These are phyloP conservation scores for Prunella vulgaris DNA, from an alignment of 257 asterid species.

Conservation along the genomic window DNA sequence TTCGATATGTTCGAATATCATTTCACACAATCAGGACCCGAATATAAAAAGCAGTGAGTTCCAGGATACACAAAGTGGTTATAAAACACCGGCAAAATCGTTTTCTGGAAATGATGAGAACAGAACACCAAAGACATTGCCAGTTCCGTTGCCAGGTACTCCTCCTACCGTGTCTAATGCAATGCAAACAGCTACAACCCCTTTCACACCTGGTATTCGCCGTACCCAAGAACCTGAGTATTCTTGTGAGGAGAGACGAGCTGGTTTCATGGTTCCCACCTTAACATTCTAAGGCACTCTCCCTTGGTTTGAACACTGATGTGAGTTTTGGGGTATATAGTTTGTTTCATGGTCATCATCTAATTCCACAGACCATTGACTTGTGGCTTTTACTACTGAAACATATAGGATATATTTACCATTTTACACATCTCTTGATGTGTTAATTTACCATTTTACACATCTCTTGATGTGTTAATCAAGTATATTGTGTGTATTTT, in stretches of 20 bases:
- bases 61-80: constrained; percentile 18
- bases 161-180: constrained; percentile 41
- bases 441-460: not conserved
- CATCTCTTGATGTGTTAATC: not conserved
- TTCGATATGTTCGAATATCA: constrained; percentile 36
- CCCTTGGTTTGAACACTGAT: constrained; percentile 24
- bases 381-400: constrained; percentile 23
- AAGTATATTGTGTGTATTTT: not conserved
- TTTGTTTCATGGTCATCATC: not conserved
- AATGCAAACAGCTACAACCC: constrained; percentile 43
- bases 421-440: not conserved
- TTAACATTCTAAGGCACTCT: constrained; percentile 18
- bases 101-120: constrained; percentile 31
- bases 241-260: constrained; percentile 77
- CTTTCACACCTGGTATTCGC: constrained; percentile 27
- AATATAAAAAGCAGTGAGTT: constrained; percentile 22
- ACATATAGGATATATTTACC: constrained; percentile 2
- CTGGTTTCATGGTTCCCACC: constrained; percentile 41
- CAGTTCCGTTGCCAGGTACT: constrained; percentile 41
- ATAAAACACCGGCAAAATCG: constrained; percentile 24
- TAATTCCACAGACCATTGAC: constrained; percentile 18
- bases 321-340: constrained; percentile 11
- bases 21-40: constrained; percentile 38
- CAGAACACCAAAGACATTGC: constrained; percentile 43
- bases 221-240: constrained; percentile 27